Base-by-base conservation (phyloP, 1,139 yeast species). In the Kodamaea ohmeri region DNA sequence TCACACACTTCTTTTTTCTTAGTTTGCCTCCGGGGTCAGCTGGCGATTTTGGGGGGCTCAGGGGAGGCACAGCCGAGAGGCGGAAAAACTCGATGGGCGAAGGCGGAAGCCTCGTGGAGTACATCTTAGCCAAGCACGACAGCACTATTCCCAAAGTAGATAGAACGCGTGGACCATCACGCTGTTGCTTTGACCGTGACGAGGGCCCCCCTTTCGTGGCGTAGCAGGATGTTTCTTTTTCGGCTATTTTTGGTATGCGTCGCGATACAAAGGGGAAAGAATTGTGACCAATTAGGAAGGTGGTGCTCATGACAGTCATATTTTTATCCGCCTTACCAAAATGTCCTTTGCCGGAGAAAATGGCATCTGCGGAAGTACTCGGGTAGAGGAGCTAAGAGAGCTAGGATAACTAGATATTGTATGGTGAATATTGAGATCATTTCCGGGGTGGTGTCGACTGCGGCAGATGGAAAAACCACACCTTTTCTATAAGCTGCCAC, bases 231-330 rank as follows among this genome's bases (percentile, higher is more conserved):
- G 20, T 34, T 34, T 34, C 32, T 26, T 34, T 34, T 36, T 34
- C 31, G 29, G 30, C 33, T 35, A 29, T 29, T 35, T 35, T 36
- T 36, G 39, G 28, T 18, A n/a, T 19, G 5, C 11, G 18, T 25
- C n/a, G 17, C 8, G 30, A 16, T 30, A 24, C 32, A 14, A 36
- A 26, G 16, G 19, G 39, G 39, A 27, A 36, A 26, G 32, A 32
- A 25, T 17, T 13, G 16, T 21, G 39, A 36, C 39, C 36, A 32
- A 36, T 32, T 26, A 19, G 29, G 39, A 18, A 29, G 13, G 32
- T 29, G 32, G 25, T 29, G 25, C 25, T 19, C 25, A 25, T 29
- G 32, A 29, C 32, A 29, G 25, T 18, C 32, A 29, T 29, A 29
- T 18, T 29, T 19, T 19, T 29, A 29, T 29, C 25, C 32, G 25